phyloP scores from a whole-genome alignment of 345 rosid genomes.

The Eutrema heterophyllum region DNA sequence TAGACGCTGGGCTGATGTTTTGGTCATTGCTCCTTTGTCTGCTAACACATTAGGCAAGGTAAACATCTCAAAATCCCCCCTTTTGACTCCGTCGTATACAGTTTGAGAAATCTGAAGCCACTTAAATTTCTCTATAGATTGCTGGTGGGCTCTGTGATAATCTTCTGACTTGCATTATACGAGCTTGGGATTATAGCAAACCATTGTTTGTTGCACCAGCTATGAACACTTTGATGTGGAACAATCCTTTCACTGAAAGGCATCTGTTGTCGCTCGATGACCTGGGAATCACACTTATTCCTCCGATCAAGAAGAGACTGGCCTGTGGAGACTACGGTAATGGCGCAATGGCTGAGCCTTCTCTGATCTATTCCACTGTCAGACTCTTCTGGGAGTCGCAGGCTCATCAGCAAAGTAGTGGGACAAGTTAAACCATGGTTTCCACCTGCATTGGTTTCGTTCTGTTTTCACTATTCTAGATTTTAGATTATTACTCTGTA shows the following conservation, averaged over 20 bases:
- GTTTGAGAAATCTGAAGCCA: background rate
- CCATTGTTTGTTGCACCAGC: slow-evolving; percentile 81
- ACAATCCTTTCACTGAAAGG: slow-evolving; percentile 77
- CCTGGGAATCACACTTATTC: slow-evolving; percentile 81
- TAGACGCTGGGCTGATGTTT: too few species aligned
- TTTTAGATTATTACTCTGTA: background rate
- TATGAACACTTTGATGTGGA: slow-evolving; percentile 94
- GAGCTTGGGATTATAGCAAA: slow-evolving; percentile 92
- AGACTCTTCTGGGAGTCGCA: slow-evolving; percentile 67
- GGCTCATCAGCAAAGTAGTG: slow-evolving; percentile 27
- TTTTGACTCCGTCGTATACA: background rate
- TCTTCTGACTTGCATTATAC: slow-evolving; percentile 75
- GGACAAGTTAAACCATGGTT: slow-evolving; percentile 18
- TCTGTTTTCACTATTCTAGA: background rate
- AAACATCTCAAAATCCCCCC: background rate
- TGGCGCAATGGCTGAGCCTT: slow-evolving; percentile 94
- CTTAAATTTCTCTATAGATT: slow-evolving; percentile 43
- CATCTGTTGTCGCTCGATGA: slow-evolving; percentile 82
- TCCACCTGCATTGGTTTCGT: background rate
- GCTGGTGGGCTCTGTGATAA: slow-evolving; percentile 94
- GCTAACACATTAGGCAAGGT: too few species aligned
- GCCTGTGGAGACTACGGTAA: slow-evolving; percentile 91
- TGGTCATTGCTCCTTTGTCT: too few species aligned
- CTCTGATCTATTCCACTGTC: slow-evolving; percentile 68
- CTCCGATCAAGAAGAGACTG: slow-evolving; percentile 71